Percentiles rank a stretch among this genome's conserved stretches.
These are phyloP conservation scores for Hysterangium stoloniferum DNA, from an alignment of 768 basidiomycete species.

Conservation along the genomic window DNA sequence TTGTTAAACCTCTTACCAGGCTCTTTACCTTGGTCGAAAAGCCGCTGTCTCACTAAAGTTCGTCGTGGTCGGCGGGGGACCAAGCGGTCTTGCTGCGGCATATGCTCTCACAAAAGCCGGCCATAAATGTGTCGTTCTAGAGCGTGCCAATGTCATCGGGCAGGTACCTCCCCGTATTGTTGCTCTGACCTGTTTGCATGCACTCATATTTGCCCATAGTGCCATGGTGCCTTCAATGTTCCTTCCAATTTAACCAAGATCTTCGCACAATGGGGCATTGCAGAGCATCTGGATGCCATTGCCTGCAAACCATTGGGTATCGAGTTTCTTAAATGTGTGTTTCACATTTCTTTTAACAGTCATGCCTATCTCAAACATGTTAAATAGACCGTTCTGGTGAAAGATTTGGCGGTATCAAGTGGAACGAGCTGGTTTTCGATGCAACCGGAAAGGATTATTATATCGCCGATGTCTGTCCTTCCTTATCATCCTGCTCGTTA, in stretches of 20 bases:
- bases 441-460: constrained; percentile 44
- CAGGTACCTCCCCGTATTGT: constrained; percentile 21
- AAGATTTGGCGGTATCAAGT: constrained; percentile 35
- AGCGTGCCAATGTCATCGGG: constrained; percentile 37
- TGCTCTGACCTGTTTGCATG: background rate
- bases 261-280: constrained; percentile 48
- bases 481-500: background rate
- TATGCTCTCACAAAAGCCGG: constrained; percentile 48
- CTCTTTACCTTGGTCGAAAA: background rate
- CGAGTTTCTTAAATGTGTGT: constrained; percentile 26
- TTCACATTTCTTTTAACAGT: background rate
- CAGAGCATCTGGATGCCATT: constrained; percentile 33
- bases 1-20: background rate
- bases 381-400: constrained; percentile 36
- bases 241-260: constrained; percentile 54
- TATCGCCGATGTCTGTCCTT: constrained; percentile 37
- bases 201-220: background rate
- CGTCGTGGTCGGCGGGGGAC: constrained; percentile 31
- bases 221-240: constrained; percentile 18
- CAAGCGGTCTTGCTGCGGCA: constrained; percentile 51
- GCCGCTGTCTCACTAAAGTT: constrained; percentile 21
- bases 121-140: constrained; percentile 53
- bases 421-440: constrained; percentile 39
- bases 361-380: background rate
- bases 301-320: constrained; percentile 29